These are phyloP conservation scores for Heterobasidion annosum DNA, from an alignment of 1,284 basidiomycete genomes.

Conservation along the genomic window DNA sequence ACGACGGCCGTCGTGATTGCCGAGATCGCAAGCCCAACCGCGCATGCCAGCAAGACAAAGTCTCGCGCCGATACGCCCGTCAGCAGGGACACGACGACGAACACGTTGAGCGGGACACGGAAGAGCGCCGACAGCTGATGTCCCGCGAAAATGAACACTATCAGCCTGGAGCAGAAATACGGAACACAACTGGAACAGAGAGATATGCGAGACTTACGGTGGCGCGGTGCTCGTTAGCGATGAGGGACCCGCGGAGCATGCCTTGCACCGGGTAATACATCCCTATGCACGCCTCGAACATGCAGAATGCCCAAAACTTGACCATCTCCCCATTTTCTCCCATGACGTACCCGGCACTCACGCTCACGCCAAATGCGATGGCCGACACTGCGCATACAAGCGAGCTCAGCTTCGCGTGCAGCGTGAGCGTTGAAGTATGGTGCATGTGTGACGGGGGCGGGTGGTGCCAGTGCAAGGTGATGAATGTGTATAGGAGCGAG, in stretches of 20 bases:
- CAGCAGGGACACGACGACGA: conserved; percentile 63
- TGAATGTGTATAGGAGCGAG: conserved; percentile 55
- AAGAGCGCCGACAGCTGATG: conserved; percentile 58
- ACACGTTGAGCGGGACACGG: conserved; percentile 66
- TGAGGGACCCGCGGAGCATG: conserved; percentile 57
- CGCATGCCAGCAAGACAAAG: conserved; percentile 50
- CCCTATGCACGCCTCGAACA: conserved; percentile 68
- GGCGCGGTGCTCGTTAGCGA: conserved; percentile 66
- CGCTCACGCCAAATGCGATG: conserved; percentile 44
- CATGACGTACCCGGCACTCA: conserved; percentile 23
- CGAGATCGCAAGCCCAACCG: conserved; percentile 49
- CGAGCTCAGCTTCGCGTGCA: conserved; percentile 62
- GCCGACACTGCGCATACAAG: conserved; percentile 51
- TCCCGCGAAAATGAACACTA: not conserved
- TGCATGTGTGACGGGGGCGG: conserved; percentile 15
- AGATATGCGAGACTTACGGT: conserved; percentile 36
- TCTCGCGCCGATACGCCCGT: conserved; percentile 61
- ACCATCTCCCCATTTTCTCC: conserved; percentile 27
- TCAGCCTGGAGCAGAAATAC: not conserved
- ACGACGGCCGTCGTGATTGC: conserved; percentile 48
- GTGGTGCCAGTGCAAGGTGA: conserved; percentile 29
- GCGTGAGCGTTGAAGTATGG: conserved; percentile 29
- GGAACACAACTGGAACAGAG: not conserved
- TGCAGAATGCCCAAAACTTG: conserved; percentile 67
- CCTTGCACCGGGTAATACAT: conserved; percentile 75